Base-by-base conservation (phyloP, 208 protist species). In the Phytomonas francai region DNA sequence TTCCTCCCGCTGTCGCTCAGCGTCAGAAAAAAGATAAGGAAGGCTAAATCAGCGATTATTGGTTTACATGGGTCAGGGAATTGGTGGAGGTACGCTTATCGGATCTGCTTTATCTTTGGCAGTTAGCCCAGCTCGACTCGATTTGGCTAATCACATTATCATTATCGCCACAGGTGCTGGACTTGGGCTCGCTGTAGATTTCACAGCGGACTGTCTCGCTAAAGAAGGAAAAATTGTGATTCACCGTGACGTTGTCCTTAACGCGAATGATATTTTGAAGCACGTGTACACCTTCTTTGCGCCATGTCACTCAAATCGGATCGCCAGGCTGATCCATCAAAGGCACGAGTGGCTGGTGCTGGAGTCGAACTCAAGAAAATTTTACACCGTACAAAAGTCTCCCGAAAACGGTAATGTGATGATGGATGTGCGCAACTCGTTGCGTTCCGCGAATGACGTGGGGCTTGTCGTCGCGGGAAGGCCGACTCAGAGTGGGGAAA, bases 271-370 rank as follows among this genome's bases (percentile, higher is more conserved):
- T 66, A 70, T 86, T 19, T 73, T 96, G 22, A 78, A 85, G 12
- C 91, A 96, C 73, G 88, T 93, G 56, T 94, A 88, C 78, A 92
- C 91, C 29, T 96, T 96, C 77, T 94, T 93, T 72, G 76, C 85
- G 0, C 77, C 76, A 2, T 93, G 87, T 64, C 81, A 89, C 11
- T 81, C 86, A 25, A 93, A 93, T 77, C 65, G 61, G 0, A 62
- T 89, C 32, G 70, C 88, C 2, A 78, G 74, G 54, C 45, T 91
- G n/a, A 78, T 96, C 22, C 80, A 72, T 11, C 91, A 94, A 68
- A 96, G 93, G 58, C 91, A 96, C 64, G 88, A 96, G 72, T 96
- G 91, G 88, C 65, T 96, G 19, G 88, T 96, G 45, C 68, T 96
- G 34, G 88, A 96, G 71, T 93, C 87, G 2, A 81, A 93, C 67